Percentiles rank a stretch among this genome's conserved stretches.
Conservation (phyloP, 169 alveolate species). For the Babesia bovis region DNA sequence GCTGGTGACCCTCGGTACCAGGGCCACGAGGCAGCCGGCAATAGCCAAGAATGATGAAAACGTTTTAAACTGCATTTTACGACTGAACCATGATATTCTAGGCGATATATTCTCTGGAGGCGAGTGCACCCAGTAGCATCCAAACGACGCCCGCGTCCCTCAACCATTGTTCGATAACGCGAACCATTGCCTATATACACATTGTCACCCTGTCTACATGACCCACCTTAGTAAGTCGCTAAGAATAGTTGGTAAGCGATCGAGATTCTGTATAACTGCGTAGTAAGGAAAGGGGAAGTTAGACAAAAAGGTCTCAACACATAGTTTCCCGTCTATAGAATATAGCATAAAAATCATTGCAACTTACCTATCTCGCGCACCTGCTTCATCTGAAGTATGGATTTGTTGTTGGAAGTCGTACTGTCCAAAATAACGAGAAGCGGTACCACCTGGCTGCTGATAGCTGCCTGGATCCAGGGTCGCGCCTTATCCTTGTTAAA, state of each 20-base stretch:
- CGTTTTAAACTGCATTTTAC: background rate
- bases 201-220: background rate
- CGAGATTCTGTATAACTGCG: conserved; percentile 89
- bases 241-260: conserved; percentile 76
- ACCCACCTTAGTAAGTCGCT: conserved; percentile 84
- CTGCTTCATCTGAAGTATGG: conserved; percentile 70
- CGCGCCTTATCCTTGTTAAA: conserved; percentile 91
- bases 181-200: conserved; percentile 55
- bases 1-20: background rate
- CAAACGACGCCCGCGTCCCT: background rate
- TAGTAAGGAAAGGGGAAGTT: conserved; percentile 96
- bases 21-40: conserved; percentile 14
- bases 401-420: conserved; percentile 47
- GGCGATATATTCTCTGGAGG: background rate
- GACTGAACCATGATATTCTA: too few species aligned
- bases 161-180: conserved; percentile 32
- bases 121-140: conserved; percentile 34
- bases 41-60: background rate
- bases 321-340: conserved; percentile 82
- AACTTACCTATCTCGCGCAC: conserved; percentile 62
- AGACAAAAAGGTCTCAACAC: conserved; percentile 88
- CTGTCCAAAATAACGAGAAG: conserved; percentile 88
- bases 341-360: conserved; percentile 79
- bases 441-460: conserved; percentile 85
- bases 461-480: conserved; percentile 83